A percentile compares a stretch with the other conserved stretches of the same genome.
Evolutionary conservation across 108 stramenopile species (phyloP).

Genomic region (Cyclotella cryptica): DNA sequence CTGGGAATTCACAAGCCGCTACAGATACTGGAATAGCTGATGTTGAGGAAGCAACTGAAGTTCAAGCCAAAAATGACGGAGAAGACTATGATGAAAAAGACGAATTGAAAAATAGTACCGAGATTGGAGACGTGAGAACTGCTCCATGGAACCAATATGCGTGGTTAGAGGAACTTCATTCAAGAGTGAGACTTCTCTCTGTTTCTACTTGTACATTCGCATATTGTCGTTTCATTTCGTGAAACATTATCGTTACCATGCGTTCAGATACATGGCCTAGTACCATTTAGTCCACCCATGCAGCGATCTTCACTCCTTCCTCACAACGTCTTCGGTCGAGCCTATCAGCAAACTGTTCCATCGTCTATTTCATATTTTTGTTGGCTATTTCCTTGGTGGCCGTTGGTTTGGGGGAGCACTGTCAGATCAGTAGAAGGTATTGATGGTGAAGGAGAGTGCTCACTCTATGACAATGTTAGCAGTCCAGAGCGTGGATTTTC

Average conservation of each 20-base stretch:
- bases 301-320: constrained; percentile 54
- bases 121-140: constrained; percentile 43
- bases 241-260: neutral
- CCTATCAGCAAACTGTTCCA: constrained; percentile 63
- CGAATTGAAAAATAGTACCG: neutral
- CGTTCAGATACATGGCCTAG: constrained; percentile 61
- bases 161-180: constrained; percentile 85
- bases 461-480: constrained; percentile 37
- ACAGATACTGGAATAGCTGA: constrained; percentile 37
- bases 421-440: constrained; percentile 29
- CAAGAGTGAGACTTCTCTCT: constrained; percentile 51
- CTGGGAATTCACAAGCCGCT: neutral
- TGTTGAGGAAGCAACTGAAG: constrained; percentile 35
- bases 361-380: constrained; percentile 37
- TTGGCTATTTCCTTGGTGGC: constrained; percentile 62
- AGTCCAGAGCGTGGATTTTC: neutral
- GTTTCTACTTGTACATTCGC: neutral
- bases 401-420: constrained; percentile 46
- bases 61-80: neutral
- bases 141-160: constrained; percentile 92
- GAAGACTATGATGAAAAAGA: constrained; percentile 7
- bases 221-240: neutral
- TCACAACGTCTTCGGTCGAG: constrained; percentile 62
- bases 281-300: constrained; percentile 68
- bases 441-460: constrained; percentile 59